Percentiles rank a stretch among this genome's conserved stretches.
Evolutionary conservation across 805 yeast species (phyloP).

Genomic region (Pichia eremophila): DNA sequence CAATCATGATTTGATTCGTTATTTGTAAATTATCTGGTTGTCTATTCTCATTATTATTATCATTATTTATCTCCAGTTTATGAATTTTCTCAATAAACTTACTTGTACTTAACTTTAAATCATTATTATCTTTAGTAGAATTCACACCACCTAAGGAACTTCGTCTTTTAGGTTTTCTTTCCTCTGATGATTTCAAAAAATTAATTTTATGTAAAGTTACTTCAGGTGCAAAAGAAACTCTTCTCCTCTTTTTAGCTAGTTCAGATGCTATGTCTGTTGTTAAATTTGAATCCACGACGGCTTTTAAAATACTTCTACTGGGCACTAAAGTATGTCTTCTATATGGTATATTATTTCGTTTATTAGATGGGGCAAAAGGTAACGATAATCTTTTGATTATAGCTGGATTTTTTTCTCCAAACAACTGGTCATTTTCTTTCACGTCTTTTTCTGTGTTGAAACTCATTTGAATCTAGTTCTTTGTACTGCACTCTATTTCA

Average conservation of each 20-base stretch:
- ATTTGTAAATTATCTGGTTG: background rate
- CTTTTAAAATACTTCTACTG: slow-evolving; percentile 31
- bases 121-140: background rate
- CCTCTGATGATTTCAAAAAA: slow-evolving; percentile 3
- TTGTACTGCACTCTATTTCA: background rate
- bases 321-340: slow-evolving; percentile 31
- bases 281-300: slow-evolving; percentile 23
- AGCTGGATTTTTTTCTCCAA: background rate
- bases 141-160: slow-evolving; percentile 1
- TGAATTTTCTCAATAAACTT: slow-evolving; percentile 3
- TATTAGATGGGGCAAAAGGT: background rate
- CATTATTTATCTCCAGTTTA: too few relatives aligned
- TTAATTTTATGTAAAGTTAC: slow-evolving; percentile 48
- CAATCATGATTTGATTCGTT: slow-evolving; percentile 8
- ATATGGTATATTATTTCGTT: slow-evolving; percentile 3
- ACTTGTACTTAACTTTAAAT: background rate
- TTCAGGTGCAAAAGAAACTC: slow-evolving; percentile 74
- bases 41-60: background rate
- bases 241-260: slow-evolving; percentile 27
- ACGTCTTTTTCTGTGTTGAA: background rate
- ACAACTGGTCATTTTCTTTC: too few relatives aligned
- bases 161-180: slow-evolving; percentile 5
- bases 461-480: background rate
- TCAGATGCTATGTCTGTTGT: slow-evolving; percentile 31
- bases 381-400: slow-evolving; percentile 1